Conservation (phyloP, 306 rosid genomes). For the Quercus rubra region DNA sequence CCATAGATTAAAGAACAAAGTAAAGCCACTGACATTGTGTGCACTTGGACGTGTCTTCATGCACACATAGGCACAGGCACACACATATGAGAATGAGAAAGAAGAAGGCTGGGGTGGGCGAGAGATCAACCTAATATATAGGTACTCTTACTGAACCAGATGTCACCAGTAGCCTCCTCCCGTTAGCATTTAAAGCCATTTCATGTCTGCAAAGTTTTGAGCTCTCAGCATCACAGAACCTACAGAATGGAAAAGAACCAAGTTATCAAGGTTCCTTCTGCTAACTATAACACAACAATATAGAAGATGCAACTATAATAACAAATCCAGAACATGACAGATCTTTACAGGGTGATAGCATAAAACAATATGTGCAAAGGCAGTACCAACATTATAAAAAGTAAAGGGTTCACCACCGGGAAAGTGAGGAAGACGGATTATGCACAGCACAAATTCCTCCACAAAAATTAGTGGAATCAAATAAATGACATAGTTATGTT, state of each 20-base stretch:
- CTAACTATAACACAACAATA: background rate
- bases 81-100: background rate
- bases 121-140: constrained; percentile 73
- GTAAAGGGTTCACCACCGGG: background rate
- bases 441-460: too few relatives aligned
- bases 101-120: background rate
- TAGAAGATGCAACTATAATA: background rate
- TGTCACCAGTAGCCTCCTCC: constrained; percentile 77
- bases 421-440: background rate
- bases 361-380: background rate
- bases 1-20: background rate
- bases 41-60: background rate
- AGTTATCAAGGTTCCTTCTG: background rate
- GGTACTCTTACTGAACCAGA: constrained; percentile 82
- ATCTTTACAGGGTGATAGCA: background rate
- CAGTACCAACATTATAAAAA: background rate
- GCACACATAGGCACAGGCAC: background rate
- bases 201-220: constrained; percentile 70
- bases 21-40: constrained; percentile 3
- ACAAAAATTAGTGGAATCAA: too few relatives aligned
- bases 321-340: background rate
- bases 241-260: constrained; percentile 14
- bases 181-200: constrained; percentile 90
- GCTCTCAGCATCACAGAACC: constrained; percentile 63
- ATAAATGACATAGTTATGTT: background rate